Conservation (phyloP, 306 rosid species). For the Chamaecrista fasciculata region DNA sequence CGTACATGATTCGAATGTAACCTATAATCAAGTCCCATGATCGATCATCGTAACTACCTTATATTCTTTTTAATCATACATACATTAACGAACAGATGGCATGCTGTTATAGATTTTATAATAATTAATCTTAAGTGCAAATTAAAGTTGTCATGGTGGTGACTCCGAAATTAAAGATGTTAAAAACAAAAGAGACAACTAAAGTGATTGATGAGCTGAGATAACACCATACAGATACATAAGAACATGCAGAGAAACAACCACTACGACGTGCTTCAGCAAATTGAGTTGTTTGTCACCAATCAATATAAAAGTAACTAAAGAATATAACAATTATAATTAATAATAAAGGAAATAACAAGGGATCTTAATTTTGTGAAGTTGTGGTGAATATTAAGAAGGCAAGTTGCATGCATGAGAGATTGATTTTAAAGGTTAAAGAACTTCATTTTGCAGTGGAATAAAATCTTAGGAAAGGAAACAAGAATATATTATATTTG, state of each 20-base stretch:
- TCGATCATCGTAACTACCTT: neutral
- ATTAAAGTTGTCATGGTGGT: neutral
- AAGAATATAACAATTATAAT: too few species aligned
- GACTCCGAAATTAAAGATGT: neutral
- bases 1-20: slow-evolving; percentile 39
- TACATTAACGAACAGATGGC: too few species aligned
- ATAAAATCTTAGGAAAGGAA: slow-evolving; percentile 47
- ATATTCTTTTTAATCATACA: too few species aligned
- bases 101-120: too few species aligned
- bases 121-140: neutral
- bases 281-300: slow-evolving; percentile 38
- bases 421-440: slow-evolving; percentile 11
- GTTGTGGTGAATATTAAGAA: slow-evolving; percentile 34
- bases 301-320: slow-evolving; percentile 19
- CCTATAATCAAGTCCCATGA: slow-evolving; percentile 5
- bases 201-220: neutral
- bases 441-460: slow-evolving; percentile 30
- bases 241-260: slow-evolving; percentile 1
- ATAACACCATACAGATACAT: neutral
- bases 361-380: neutral
- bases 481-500: slow-evolving; percentile 44
- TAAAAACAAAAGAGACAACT: neutral
- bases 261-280: slow-evolving; percentile 3
- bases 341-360: too few species aligned
- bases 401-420: slow-evolving; percentile 37